Base-by-base conservation (phyloP, 768 basidiomycete species). In the Lyophyllum atratum region DNA sequence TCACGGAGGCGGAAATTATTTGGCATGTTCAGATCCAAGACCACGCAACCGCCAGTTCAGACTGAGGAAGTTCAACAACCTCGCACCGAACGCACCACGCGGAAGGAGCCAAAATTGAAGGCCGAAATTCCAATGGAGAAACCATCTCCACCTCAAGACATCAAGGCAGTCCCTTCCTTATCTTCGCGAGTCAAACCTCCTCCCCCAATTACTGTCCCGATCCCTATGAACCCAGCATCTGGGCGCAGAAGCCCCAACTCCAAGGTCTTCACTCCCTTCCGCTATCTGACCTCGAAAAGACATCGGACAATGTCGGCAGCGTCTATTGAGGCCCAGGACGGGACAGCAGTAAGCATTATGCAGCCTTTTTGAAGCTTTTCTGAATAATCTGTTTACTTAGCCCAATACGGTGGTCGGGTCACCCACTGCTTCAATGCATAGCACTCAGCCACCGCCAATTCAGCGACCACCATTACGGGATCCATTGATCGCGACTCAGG, bases 241-340 rank as follows among this genome's bases (percentile, higher is more conserved):
- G 75, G 74, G 42, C 72, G 75, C 31, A 80, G 72, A 53, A 75
- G 76, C 55, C 65, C 74, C 10, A 73, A 72, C 19, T 70, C 79
- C 29, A 81, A 78, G 52, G 76, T 84, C 21, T 85, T 86, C 62
- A 80, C 80, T 17, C 82, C 88, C 0, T 88, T 90, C 70, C 82
- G 84, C 43, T 79, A 89, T 63, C 61, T 90, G 60, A 74, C 73
- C 22, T 76, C 72, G 29, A 85, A 81, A 65, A 78, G 83, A 64
- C 78, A 86, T 67, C 83, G 86, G 29, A 85, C 87, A 7, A 75
- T 92, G 40, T 92, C 91, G 15, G 79, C 83, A 34, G 85, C 85
- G 31, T 93, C 91, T 40, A 75, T 89, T 29, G 91, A 93, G 67
- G 91, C 89, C 24, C 81, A 85, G 62, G 85, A 92, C 64, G 91